Evolutionary conservation across 2,329 filamentous ascomycete species (phyloP), one percentile per base, ranked within the genome.

Genomic region (Dissoconium aciculare): DNA sequence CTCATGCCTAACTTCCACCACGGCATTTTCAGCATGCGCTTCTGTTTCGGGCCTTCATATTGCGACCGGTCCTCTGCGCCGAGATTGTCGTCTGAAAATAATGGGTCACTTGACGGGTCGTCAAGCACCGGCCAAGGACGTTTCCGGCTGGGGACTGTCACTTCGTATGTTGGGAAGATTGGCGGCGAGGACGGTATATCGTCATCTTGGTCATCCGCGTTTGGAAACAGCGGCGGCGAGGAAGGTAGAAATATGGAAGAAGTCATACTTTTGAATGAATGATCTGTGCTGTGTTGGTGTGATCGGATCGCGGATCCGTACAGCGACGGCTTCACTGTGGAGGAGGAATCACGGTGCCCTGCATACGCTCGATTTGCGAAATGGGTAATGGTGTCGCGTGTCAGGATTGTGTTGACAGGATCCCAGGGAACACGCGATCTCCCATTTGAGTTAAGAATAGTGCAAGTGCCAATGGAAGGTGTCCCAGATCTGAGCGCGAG

Each of bases 81-180:
- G 5, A 49, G 50, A 2, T 42, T 44, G 44, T 80, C 75, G 36
- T 82, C 77, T 49, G 74, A 80, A 53, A 82, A 82, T 15, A 80
- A 66, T 3, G 75, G 74, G 45, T 82, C 77, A 47, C 77, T 80
- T 12, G 74, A 80, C 39, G 67, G 57, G 17, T 40, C 27, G 9
- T 41, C 51, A 27, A 46, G 46, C 19, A 51, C 51, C 4, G 39
- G 40, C 14, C 48, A 40, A 19, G 41, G 45, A 17, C 51, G 45
- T 34, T 54, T 55, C n/a, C 50, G 45, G 26, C 30, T 28, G 15
- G 26, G 17, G 5, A 27, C 13, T 6, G 28, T 17, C 21, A 36
- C n/a, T n/a, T n/a, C n/a, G n/a, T n/a, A n/a, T n/a, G n/a, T n/a
- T n/a, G n/a, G n/a, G n/a, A n/a, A n/a, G 26, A 27, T 15, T 19